Percentiles rank a stretch among this genome's conserved stretches.
These are phyloP conservation scores for Ganoderma multipileum DNA, from an alignment of 1,284 basidiomycete genomes.

Conservation along the genomic window DNA sequence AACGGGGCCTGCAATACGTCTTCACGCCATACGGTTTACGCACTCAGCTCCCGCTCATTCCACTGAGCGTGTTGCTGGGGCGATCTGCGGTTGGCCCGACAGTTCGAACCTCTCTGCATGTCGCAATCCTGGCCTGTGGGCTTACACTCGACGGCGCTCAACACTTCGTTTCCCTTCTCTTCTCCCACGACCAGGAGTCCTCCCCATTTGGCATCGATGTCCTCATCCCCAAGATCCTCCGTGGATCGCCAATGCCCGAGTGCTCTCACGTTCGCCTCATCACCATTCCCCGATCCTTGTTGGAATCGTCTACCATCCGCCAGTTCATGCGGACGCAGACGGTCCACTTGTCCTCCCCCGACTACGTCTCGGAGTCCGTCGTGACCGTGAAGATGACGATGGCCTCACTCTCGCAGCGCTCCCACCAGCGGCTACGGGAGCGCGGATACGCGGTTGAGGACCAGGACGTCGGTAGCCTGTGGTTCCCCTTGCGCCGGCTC, in stretches of 20 bases:
- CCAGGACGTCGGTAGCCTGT: not conserved
- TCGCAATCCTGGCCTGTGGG: constrained; percentile 1
- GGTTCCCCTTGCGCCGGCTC: not conserved
- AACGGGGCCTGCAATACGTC: not conserved
- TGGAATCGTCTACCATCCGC: not conserved
- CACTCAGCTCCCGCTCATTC: not conserved
- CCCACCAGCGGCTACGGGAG: not conserved
- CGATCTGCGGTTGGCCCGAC: not conserved
- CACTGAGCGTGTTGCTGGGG: not conserved
- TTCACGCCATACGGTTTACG: not conserved
- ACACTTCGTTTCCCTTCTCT: not conserved
- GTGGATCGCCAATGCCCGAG: not conserved
- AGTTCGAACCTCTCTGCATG: not conserved
- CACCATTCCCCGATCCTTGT: not conserved
- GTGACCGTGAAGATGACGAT: not conserved
- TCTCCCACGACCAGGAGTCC: constrained; percentile 1
- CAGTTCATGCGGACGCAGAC: not conserved
- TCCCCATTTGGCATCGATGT: constrained; percentile 1
- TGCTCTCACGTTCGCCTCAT: not conserved
- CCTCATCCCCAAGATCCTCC: not conserved
- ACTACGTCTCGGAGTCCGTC: not conserved
- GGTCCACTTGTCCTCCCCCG: not conserved
- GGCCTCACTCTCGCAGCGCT: not conserved
- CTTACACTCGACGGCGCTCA: not conserved
- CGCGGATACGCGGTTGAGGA: not conserved